A percentile compares a stretch with the other conserved stretches of the same genome.
Evolutionary conservation across 2,329 filamentous ascomycete genomes (phyloP).

Genomic region (Capronia americana): DNA sequence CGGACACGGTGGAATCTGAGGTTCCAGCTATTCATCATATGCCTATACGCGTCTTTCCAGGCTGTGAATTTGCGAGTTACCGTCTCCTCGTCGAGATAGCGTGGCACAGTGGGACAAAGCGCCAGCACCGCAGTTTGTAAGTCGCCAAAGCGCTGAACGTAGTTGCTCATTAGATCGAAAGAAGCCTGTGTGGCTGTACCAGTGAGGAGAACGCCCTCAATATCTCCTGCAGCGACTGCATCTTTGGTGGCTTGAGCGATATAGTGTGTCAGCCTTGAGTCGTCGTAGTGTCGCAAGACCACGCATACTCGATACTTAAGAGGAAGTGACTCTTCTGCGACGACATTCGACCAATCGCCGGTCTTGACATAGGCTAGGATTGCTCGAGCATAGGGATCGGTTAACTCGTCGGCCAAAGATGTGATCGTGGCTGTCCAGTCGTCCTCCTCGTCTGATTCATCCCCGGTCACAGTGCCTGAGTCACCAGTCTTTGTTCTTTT

Average conservation of each 20-base stretch:
- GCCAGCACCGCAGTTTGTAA: slow-evolving; percentile 68
- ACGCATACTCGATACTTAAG: slow-evolving; percentile 67
- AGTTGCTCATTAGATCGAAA: slow-evolving; percentile 66
- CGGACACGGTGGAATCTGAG: slow-evolving; percentile 64
- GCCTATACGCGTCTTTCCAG: slow-evolving; percentile 68
- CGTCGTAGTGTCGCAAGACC: slow-evolving; percentile 60
- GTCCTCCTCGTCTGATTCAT: slow-evolving; percentile 52
- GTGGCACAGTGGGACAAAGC: slow-evolving; percentile 58
- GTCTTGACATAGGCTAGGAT: slow-evolving; percentile 66
- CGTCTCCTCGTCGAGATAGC: slow-evolving; percentile 62
- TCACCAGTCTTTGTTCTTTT: slow-evolving; percentile 39
- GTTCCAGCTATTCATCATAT: slow-evolving; percentile 67
- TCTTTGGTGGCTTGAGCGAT: slow-evolving; percentile 60
- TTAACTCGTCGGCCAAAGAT: slow-evolving; percentile 67
- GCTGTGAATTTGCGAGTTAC: slow-evolving; percentile 61
- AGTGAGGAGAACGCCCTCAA: slow-evolving; percentile 68
- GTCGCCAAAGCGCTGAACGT: slow-evolving; percentile 65
- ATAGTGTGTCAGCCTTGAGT: slow-evolving; percentile 58
- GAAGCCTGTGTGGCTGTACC: slow-evolving; percentile 61
- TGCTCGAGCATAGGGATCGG: slow-evolving; percentile 67
- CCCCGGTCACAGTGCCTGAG: slow-evolving; percentile 13
- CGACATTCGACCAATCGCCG: slow-evolving; percentile 65
- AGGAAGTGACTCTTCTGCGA: slow-evolving; percentile 63
- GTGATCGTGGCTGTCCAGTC: slow-evolving; percentile 67
- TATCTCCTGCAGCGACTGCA: slow-evolving; percentile 61